Conservation (phyloP, 116 monocot species). For the Dioscorea cayenensis region DNA sequence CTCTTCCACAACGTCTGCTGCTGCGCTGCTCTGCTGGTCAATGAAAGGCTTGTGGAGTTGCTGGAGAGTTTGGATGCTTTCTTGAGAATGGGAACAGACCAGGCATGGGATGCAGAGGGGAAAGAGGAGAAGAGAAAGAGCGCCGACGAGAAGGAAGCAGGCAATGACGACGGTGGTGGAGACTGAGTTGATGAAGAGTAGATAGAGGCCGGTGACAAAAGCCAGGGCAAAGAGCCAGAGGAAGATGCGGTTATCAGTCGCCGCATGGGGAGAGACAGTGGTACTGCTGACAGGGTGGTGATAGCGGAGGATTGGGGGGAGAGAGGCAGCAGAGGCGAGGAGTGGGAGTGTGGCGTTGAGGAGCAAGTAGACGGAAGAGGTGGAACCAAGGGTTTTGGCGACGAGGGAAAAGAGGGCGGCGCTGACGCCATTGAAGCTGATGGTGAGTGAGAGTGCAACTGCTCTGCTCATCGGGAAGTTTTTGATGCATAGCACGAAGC, state of each 20-base stretch:
- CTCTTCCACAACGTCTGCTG: too few species aligned
- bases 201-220: constrained; percentile 13
- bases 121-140: constrained; percentile 32
- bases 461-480: constrained; percentile 59
- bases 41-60: neutral
- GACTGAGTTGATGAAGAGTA: constrained; percentile 4
- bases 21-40: neutral
- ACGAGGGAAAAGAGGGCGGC: constrained; percentile 72
- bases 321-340: constrained; percentile 25
- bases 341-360: constrained; percentile 56
- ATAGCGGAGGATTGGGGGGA: constrained; percentile 44
- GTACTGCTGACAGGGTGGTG: constrained; percentile 15
- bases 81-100: constrained; percentile 7
- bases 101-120: constrained; percentile 42
- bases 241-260: neutral
- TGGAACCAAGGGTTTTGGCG: constrained; percentile 31
- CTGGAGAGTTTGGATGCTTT: constrained; percentile 23
- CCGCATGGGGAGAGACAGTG: neutral
- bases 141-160: constrained; percentile 27
- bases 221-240: constrained; percentile 1
- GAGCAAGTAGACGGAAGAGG: constrained; percentile 38
- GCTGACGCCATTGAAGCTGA: constrained; percentile 84
- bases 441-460: constrained; percentile 70
- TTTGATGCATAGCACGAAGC: constrained; percentile 75
- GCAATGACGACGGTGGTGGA: constrained; percentile 8